Base-by-base conservation (phyloP, 179 eudicot genomes). In the Heliamphora pulchella region DNA sequence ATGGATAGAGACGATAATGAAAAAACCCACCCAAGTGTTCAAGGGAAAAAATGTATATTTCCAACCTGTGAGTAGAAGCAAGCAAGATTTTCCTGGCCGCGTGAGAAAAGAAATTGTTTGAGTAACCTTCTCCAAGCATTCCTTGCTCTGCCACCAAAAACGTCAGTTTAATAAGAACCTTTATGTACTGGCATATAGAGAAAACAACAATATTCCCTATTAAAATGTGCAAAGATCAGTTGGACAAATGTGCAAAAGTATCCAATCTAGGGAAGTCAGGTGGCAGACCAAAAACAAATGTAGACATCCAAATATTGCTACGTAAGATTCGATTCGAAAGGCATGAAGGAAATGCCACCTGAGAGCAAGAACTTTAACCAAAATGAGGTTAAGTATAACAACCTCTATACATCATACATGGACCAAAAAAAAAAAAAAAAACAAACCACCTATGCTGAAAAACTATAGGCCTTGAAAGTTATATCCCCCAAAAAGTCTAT, bases 21-120 rank as follows among this genome's bases (percentile, higher is more conserved):
- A 64, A 74, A 2, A 2, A 5, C 63, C 64, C 43, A 8, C 59
- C 59, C 9, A 59, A 41, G 43, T 10, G 5, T 14, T 4, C 20
- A 44, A 9, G 15, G 51, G 8, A 61, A 66, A 69, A 59, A 53
- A 20, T 20, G 13, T 39, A 11, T 13, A 82, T 18, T 8, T 22
- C 74, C 18, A 87, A 94, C 99, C 99, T 74, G 98, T 92, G 65
- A 96, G 98, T 82, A 96, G 86, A 64, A 96, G 98, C 85, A 96
- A 66, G 85, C 85, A 88, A 74, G 74, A 71, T 39, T 90, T 85
- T 79, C 88, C 91, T 1, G 96, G 92, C 13, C 81, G 86, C 44
- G 83, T 84, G 70, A 96, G 97, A 81, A 91, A 94, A 65, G 86
- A 80, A 79, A 94, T 80, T 62, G 99, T 91, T 76, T 85, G 86